Conservation (phyloP, 192 early-diverging fungal species). For the Umbelopsis ramanniana region DNA sequence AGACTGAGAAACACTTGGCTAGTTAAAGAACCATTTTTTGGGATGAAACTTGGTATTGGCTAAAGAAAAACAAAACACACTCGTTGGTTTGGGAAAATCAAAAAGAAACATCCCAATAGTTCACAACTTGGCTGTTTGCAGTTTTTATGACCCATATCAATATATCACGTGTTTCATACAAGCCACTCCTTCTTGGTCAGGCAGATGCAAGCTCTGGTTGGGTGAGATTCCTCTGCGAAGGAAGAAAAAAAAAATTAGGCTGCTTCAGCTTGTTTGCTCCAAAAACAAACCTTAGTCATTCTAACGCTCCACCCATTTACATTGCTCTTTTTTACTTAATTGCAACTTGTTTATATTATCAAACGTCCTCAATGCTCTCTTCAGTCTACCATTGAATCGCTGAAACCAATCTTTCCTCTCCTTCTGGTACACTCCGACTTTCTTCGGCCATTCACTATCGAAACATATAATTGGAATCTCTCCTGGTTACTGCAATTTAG, state of each 20-base stretch:
- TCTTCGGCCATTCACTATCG: neutral
- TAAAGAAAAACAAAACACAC: too few relatives aligned
- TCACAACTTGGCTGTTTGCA: too few relatives aligned
- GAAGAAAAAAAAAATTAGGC: conserved; percentile 2
- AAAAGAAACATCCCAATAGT: neutral
- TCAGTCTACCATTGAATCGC: neutral
- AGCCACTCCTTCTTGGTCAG: neutral
- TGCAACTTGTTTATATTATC: neutral
- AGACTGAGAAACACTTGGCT: too few relatives aligned
- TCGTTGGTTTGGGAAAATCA: neutral
- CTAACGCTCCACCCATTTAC: neutral
- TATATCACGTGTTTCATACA: neutral
- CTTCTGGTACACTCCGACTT: conserved; percentile 16
- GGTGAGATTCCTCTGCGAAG: too few relatives aligned
- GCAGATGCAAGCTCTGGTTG: too few relatives aligned
- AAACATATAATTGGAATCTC: neutral
- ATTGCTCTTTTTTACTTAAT: neutral
- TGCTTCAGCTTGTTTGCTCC: neutral
- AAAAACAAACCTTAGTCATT: neutral
- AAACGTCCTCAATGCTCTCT: conserved; percentile 6
- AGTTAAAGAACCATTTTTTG: too few relatives aligned
- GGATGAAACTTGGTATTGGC: too few relatives aligned
- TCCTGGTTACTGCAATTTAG: neutral
- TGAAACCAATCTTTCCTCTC: neutral
- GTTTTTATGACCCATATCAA: too few relatives aligned